Conservation (phyloP, 208 protist genomes). For the Naegleria fowleri region DNA sequence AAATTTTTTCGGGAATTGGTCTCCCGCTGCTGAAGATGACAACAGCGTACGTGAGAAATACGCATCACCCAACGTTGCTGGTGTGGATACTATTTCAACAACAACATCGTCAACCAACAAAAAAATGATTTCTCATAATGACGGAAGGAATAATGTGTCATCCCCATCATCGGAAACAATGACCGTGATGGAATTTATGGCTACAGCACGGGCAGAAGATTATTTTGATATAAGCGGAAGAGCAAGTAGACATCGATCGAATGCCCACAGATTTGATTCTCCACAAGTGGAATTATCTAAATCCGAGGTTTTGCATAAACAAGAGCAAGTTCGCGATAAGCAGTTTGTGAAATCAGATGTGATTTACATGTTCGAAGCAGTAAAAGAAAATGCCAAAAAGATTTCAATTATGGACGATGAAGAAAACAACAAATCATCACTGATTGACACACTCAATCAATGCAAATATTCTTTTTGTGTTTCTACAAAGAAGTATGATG, state of each 20-base stretch:
- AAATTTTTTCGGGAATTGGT: no score
- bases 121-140: no score
- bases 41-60: no score
- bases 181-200: no score
- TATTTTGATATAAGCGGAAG: background rate
- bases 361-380: background rate
- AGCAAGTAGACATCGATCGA: background rate
- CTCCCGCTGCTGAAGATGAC: no score
- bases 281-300: background rate
- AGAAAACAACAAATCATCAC: background rate
- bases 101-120: no score
- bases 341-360: background rate
- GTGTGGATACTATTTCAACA: no score
- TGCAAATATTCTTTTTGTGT: background rate
- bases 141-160: no score
- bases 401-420: background rate
- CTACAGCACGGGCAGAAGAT: no score
- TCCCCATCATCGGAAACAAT: no score
- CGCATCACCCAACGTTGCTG: no score
- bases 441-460: background rate
- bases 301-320: background rate
- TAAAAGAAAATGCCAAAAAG: background rate
- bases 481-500: background rate
- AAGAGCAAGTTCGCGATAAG: background rate
- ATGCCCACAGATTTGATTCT: background rate